Evolutionary conservation across 805 yeast species (phyloP), one percentile per base, ranked within the genome.

Genomic region (Candida adriatica): DNA sequence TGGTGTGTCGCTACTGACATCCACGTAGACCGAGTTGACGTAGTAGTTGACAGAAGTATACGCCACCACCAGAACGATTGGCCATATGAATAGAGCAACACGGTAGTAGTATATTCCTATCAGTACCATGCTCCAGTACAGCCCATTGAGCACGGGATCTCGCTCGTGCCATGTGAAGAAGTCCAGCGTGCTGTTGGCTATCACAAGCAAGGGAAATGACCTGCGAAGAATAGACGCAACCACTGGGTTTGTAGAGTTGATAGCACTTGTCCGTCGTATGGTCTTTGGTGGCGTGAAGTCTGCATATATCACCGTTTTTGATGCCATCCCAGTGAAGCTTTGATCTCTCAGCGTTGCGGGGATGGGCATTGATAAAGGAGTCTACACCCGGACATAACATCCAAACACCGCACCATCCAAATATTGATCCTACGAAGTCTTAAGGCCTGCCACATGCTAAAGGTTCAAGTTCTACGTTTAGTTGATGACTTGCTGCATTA

Each of bases 151-250:
- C 5, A 61, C 62, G 4, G 64, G 47, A 33, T 68, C 72, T 7
- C 59, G 65, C 32, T 62, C 59, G 1, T 71, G 64, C 75, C 75
- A 68, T 1, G 72, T 64, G 24, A 65, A 41, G 11, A 64, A 49
- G 39, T 65, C 73, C 17, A 68, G 46, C 9, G 56, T 43, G 29
- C 55, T 51, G 45, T 68, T 72, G 16, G 61, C 49, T 18, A 68
- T 48, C 9, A 68, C 52, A 18, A 68, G 46, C 38, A 66, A 59
- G 1, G 75, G 73, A 39, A 66, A 68, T 19, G 64, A 56, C 36
- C 61, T 59, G 13, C 68, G 58, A 18, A 68, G 54, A 4, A 65
- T 64, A 15, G 67, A 56, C 8, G 69, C 56, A 18, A 68, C 42
- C 9, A 61, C 47, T 7, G 73, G 72, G 16, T 33, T 36, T 10